Base-by-base conservation (phyloP, 495 filamentous ascomycete species). In the Cercophora sp. region DNA sequence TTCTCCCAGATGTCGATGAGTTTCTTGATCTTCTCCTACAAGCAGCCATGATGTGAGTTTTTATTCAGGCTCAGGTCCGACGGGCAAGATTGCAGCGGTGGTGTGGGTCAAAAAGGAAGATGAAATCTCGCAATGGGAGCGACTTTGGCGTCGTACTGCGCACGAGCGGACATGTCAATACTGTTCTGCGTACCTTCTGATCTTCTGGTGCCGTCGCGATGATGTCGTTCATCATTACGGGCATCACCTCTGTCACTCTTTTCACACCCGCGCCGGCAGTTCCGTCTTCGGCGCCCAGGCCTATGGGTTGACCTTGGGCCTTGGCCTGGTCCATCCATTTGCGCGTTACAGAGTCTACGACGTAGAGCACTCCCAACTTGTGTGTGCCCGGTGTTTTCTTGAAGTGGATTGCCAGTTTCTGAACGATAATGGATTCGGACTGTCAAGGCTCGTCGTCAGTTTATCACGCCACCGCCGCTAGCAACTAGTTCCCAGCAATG, bases 261-360 rank as follows among this genome's bases (percentile, higher is more conserved):
- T 95, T 85, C 62, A 96, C 91, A 58, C 91, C 93, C 55, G 91
- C 91, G 68, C 89, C 89, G 75, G 83, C 96, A 40, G 92, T 96
- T 56, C 93, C 93, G 74, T 95, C 88, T 54, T 81, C 79, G 51
- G 89, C 87, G 63, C 80, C 75, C 60, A 78, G 80, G 65, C 85
- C 87, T 63, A 90, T 77, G 51, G 84, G 76, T 69, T 97, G 90
- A 54, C 88, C 88, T 55, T 85, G 79, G 58, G 83, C 83, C 70
- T 89, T 91, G 56, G 93, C 94, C 69, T 88, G 86, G 70, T 98
- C 91, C 81, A 96, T 82, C 91, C 94, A 98, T 74, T 91, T 89
- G 72, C 93, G 88, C 69, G 90, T 91, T 85, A 98, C 91, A 80
- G 91, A 96, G 81, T 98, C 94, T 94, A 98, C 89, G 76, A 97